phyloP scores from a whole-genome alignment of 805 yeast genomes.

The Yamadazyma sp. region DNA sequence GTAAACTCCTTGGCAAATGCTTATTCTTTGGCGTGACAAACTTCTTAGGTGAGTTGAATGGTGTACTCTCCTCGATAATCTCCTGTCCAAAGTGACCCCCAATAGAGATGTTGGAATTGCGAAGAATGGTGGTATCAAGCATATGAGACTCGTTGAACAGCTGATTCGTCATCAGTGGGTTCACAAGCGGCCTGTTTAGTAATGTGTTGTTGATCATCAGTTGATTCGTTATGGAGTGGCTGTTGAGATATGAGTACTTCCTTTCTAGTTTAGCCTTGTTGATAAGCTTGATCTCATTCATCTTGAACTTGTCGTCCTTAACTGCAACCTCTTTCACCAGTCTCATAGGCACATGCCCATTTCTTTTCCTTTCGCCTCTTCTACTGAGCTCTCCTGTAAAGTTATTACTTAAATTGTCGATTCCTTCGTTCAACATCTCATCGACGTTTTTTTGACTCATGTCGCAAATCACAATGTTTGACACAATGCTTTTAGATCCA shows the following conservation, averaged over 20 bases:
- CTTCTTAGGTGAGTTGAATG: constrained; percentile 28
- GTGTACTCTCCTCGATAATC: constrained; percentile 39
- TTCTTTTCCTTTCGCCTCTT: constrained; percentile 24
- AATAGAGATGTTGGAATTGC: constrained; percentile 24
- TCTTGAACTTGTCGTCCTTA: constrained; percentile 18
- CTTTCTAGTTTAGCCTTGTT: constrained; percentile 29
- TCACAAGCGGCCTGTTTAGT: constrained; percentile 1
- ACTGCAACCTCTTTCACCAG: background rate
- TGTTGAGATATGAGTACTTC: constrained; percentile 32
- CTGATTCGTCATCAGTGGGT: constrained; percentile 4
- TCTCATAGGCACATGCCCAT: background rate
- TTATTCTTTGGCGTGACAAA: constrained; percentile 11
- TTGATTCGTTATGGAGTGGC: constrained; percentile 22
- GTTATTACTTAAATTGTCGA: constrained; percentile 20
- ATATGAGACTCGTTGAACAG: constrained; percentile 4
- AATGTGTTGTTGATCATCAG: constrained; percentile 4
- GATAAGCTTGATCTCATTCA: constrained; percentile 25
- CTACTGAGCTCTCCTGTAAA: constrained; percentile 31
- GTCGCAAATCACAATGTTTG: constrained; percentile 29
- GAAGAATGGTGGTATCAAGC: constrained; percentile 4
- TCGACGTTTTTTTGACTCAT: constrained; percentile 33
- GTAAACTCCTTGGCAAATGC: constrained; percentile 14
- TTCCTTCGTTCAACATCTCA: constrained; percentile 23
- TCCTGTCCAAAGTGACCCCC: constrained; percentile 38
- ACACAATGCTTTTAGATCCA: background rate